Percentiles rank a stretch among this genome's conserved stretches.
Conservation (phyloP, 192 early-diverging fungal species). For the Dissophora ornata region DNA sequence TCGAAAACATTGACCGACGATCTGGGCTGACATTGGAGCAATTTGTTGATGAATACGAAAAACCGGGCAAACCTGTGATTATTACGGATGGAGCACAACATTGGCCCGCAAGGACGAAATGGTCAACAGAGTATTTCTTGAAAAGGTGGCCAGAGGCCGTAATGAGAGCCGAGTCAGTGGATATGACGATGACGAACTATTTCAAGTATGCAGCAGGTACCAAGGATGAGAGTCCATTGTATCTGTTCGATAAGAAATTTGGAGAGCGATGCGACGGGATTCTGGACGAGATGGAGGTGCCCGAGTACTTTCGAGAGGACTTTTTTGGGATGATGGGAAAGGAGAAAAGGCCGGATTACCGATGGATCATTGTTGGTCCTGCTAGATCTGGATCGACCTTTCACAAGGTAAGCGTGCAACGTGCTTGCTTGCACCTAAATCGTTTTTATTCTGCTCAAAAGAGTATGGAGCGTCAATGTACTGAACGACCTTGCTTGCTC, state of each 20-base stretch:
- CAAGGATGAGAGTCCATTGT: constrained; percentile 72
- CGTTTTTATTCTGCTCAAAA: neutral
- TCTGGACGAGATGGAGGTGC: constrained; percentile 66
- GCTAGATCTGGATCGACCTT: constrained; percentile 72
- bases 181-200: constrained; percentile 68
- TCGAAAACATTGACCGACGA: constrained; percentile 63
- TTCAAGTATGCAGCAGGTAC: constrained; percentile 58
- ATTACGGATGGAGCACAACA: constrained; percentile 70
- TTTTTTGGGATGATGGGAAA: constrained; percentile 68
- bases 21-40: constrained; percentile 55
- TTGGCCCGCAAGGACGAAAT: constrained; percentile 70
- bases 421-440: neutral
- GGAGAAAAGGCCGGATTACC: constrained; percentile 71
- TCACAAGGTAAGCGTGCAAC: constrained; percentile 64
- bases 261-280: constrained; percentile 58
- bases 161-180: constrained; percentile 73
- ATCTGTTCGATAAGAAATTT: constrained; percentile 77
- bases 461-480: too few species aligned
- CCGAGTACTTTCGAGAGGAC: constrained; percentile 72
- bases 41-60: constrained; percentile 63
- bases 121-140: constrained; percentile 64
- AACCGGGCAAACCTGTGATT: constrained; percentile 69
- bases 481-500: neutral
- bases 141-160: constrained; percentile 55
- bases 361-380: constrained; percentile 80